Base-by-base conservation (phyloP, 352 stramenopile genomes). In the Pythium chondricola region DNA sequence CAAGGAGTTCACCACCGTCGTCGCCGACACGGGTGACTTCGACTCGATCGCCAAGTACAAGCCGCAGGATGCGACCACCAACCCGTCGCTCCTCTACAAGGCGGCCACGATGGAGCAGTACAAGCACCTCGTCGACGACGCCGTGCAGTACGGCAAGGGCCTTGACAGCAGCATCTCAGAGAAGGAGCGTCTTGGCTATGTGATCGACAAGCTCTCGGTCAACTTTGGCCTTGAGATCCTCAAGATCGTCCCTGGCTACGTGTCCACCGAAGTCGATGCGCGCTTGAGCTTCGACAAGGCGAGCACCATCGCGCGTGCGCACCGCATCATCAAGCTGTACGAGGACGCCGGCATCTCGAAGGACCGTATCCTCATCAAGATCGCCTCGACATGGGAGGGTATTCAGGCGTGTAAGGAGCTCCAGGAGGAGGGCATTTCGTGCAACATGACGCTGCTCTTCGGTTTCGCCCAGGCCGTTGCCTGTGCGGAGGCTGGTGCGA, bases 381-480 rank as follows among this genome's bases (percentile, higher is more conserved):
- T 99, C 50, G 95, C 95, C 20, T 95, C 73, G 29, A 99, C 95
- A n/a, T 99, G 95, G 95, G 95, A 98, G 63, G 95, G 95, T 17
- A 98, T 99, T 65, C 83, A 97, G 71, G 95, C 96, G 8, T 97
- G 93, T 46, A 93, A 97, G 65, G 65, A 97, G 32, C 75, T 99
- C 41, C 89, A 99, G 74, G 56, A 88, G 57, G 95, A 99, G 59
- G 96, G 95, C 41, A 99, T 99, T 61, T 85, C 88, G 52, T 99
- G 96, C 70, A 99, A 99, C 76, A 95, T 99, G 71, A 99, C 97
- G 24, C 75, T 99, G 38, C 74, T 99, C 31, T 99, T 99, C 71
- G 94, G 87, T 43, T 97, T 99, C 47, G 74, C 94, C 35, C 97
- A 99, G 80, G 96, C 96, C 9, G 95, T 97, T 31, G 66, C 94